Percentiles rank a stretch among this genome's conserved stretches.
Conservation (phyloP, 805 yeast genomes). For the Yamadazyma philogaea region DNA sequence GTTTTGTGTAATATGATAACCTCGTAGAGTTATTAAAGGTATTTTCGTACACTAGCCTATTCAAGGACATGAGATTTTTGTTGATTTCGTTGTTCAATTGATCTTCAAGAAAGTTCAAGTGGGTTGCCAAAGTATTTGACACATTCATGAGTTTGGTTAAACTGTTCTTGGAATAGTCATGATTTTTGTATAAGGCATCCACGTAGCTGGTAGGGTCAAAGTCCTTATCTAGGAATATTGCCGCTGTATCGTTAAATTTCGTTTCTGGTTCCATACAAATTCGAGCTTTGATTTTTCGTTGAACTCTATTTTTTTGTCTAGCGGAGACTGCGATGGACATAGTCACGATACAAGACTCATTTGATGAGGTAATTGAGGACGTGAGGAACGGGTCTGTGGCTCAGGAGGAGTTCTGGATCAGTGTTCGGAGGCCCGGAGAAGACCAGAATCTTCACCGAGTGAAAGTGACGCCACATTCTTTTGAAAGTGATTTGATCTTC, state of each 20-base stretch:
- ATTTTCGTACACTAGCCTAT: slow-evolving; percentile 22
- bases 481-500: slow-evolving; percentile 2
- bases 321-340: slow-evolving; percentile 16
- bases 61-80: slow-evolving; percentile 45
- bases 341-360: slow-evolving; percentile 43
- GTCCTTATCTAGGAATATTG: slow-evolving; percentile 67
- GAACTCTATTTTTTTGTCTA: background rate
- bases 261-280: background rate
- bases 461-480: background rate
- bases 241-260: slow-evolving; percentile 39
- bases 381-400: slow-evolving; percentile 19
- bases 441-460: slow-evolving; percentile 12
- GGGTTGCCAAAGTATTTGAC: slow-evolving; percentile 52
- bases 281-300: background rate
- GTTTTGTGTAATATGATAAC: slow-evolving; percentile 63
- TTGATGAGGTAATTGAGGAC: slow-evolving; percentile 43
- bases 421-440: slow-evolving; percentile 23
- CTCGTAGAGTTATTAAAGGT: slow-evolving; percentile 44
- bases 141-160: slow-evolving; percentile 41
- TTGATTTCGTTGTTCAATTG: slow-evolving; percentile 47
- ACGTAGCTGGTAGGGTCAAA: slow-evolving; percentile 64
- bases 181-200: slow-evolving; percentile 52
- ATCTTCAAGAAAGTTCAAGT: slow-evolving; percentile 60
- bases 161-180: slow-evolving; percentile 21
- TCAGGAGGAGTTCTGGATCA: slow-evolving; percentile 44